phyloP scores from a whole-genome alignment of 345 rosid genomes.

The Ricinus communis region DNA sequence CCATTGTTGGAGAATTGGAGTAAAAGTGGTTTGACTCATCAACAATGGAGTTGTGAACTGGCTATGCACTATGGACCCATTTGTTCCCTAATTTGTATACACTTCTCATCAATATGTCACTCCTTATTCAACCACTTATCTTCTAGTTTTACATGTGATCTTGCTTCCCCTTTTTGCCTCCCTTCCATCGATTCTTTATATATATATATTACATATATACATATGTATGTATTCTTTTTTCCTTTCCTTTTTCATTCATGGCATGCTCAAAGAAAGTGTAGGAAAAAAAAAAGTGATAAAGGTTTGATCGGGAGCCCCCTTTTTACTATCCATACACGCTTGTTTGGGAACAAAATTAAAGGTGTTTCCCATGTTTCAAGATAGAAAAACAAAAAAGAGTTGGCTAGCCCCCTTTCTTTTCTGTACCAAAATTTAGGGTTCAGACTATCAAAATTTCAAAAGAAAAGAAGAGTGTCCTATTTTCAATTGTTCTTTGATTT shows the following conservation, averaged over 20 bases:
- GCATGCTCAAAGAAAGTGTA: slow-evolving; percentile 24
- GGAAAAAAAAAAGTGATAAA: slow-evolving; percentile 5
- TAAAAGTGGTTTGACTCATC: slow-evolving; percentile 58
- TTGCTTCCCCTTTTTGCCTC: slow-evolving; percentile 5
- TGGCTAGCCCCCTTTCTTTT: slow-evolving; percentile 13
- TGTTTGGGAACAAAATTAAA: slow-evolving; percentile 19
- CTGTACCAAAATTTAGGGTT: not conserved
- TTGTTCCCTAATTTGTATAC: slow-evolving; percentile 52
- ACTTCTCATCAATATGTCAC: slow-evolving; percentile 44
- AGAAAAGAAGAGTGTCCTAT: no score
- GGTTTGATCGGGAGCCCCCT: slow-evolving; percentile 17
- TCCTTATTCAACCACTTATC: slow-evolving; percentile 27
- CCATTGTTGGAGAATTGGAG: slow-evolving; percentile 36
- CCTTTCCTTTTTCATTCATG: slow-evolving; percentile 19
- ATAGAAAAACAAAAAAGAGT: not conserved
- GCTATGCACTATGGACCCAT: slow-evolving; percentile 52
- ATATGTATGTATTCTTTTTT: not conserved
- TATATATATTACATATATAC: no score
- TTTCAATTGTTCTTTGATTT: not conserved
- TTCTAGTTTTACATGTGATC: slow-evolving; percentile 33
- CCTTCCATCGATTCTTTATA: not conserved
- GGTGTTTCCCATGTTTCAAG: slow-evolving; percentile 21
- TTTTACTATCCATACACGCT: slow-evolving; percentile 16
- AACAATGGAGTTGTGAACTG: slow-evolving; percentile 39
- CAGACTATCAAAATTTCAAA: not conserved